phyloP scores from a whole-genome alignment of 106 monocot genomes.

The Phalaenopsis equestris region DNA sequence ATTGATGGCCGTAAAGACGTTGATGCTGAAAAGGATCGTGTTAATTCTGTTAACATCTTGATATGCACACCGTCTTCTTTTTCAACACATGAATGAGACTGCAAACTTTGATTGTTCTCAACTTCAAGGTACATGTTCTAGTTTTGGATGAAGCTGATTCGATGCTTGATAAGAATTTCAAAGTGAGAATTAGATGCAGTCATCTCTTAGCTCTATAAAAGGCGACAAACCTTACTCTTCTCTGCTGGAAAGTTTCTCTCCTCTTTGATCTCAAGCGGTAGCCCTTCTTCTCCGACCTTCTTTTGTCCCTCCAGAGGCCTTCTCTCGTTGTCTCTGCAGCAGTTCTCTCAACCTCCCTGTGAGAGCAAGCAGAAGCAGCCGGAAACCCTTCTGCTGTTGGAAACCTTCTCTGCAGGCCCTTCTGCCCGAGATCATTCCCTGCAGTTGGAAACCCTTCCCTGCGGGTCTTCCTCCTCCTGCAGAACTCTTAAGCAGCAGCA shows the following conservation, averaged over 20 bases:
- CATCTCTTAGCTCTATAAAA: constrained; percentile 64
- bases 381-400: no score
- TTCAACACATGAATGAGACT: constrained; percentile 95
- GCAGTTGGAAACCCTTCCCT: no score
- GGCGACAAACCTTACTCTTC: constrained; percentile 83
- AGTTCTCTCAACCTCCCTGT: no score
- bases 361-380: no score
- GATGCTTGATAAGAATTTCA: constrained; percentile 88
- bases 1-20: constrained; percentile 93
- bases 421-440: no score
- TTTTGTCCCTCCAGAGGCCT: no score
- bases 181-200: constrained; percentile 70
- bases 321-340: no score
- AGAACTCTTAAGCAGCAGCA: no score
- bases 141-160: constrained; percentile 99
- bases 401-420: no score
- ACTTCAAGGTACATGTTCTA: constrained; percentile 91
- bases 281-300: no score
- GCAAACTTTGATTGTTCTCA: constrained; percentile 95
- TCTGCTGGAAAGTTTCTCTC: constrained; percentile 30
- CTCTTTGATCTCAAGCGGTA: no score
- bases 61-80: constrained; percentile 91
- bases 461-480: no score
- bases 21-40: constrained; percentile 72
- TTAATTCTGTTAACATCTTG: constrained; percentile 70